These are phyloP conservation scores for Tylopilus plumbeoviolaceoides DNA, from an alignment of 768 basidiomycete species.

Conservation along the genomic window DNA sequence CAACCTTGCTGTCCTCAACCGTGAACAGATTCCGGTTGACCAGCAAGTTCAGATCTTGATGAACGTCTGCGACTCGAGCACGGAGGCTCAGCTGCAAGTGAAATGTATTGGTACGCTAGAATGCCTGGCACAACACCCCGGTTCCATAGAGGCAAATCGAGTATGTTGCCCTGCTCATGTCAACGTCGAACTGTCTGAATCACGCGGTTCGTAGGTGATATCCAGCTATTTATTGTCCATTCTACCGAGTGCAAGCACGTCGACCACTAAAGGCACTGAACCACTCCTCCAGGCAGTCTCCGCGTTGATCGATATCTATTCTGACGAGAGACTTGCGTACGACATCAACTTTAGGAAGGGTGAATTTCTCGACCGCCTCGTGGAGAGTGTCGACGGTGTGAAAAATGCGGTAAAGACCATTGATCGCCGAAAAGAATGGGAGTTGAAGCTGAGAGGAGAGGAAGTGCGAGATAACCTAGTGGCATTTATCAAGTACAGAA, in stretches of 20 bases:
- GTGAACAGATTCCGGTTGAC: conserved; percentile 47
- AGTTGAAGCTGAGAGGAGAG: conserved; percentile 65
- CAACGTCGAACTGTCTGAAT: not conserved
- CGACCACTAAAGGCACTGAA: conserved; percentile 52
- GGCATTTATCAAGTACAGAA: conserved; percentile 73
- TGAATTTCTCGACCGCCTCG: conserved; percentile 51
- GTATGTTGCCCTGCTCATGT: conserved; percentile 28
- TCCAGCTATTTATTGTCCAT: conserved; percentile 63
- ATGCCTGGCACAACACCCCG: conserved; percentile 69
- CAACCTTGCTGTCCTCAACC: conserved; percentile 7
- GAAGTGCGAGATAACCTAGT: conserved; percentile 72
- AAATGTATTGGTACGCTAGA: conserved; percentile 86
- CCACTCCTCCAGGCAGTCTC: conserved; percentile 74
- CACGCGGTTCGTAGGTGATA: conserved; percentile 44
- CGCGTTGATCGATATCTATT: conserved; percentile 88
- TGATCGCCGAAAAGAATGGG: conserved; percentile 61
- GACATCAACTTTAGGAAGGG: conserved; percentile 77
- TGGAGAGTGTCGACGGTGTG: conserved; percentile 56
- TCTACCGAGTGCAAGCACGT: conserved; percentile 40
- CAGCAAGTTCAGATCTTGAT: conserved; percentile 65
- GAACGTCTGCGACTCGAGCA: conserved; percentile 54
- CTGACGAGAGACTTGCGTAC: conserved; percentile 77
- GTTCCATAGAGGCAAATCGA: conserved; percentile 54
- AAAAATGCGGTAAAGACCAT: conserved; percentile 60
- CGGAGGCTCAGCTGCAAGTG: conserved; percentile 56